Percentiles rank a stretch among this genome's conserved stretches.
Evolutionary conservation across 768 basidiomycete species (phyloP).

Genomic region (Pholiota microspora): DNA sequence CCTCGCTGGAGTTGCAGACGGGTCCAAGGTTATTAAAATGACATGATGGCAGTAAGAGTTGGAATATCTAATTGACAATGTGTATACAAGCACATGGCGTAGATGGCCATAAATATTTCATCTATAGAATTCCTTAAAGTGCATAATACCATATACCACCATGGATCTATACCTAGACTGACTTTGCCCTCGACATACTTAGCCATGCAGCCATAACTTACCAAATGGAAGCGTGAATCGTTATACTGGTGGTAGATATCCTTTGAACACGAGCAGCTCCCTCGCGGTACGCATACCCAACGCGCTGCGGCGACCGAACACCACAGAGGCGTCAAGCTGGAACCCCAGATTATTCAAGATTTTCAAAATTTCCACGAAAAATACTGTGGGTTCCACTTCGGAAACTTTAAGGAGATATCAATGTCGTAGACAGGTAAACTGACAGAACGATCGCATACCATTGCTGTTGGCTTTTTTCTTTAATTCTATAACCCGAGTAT

Average conservation of each 20-base stretch:
- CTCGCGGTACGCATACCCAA: constrained; percentile 42
- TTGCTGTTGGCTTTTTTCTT: constrained; percentile 35
- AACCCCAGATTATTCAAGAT: constrained; percentile 56
- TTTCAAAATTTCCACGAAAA: constrained; percentile 62
- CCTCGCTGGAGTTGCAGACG: constrained; percentile 65
- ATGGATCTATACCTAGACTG: neutral
- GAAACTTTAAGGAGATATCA: constrained; percentile 26
- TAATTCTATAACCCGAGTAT: constrained; percentile 54
- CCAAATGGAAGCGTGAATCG: neutral
- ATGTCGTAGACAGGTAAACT: neutral
- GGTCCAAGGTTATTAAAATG: constrained; percentile 64
- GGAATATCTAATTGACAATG: too few species aligned
- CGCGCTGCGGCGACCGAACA: constrained; percentile 48
- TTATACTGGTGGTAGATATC: constrained; percentile 1
- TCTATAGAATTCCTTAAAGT: neutral
- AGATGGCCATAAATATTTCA: neutral
- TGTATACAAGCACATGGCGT: constrained; percentile 6
- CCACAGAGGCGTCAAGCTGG: constrained; percentile 65
- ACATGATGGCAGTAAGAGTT: constrained; percentile 12
- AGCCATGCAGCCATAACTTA: constrained; percentile 2
- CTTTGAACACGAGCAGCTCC: constrained; percentile 27
- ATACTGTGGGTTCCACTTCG: constrained; percentile 49
- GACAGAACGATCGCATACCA: constrained; percentile 7
- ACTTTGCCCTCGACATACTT: neutral
- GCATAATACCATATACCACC: neutral